Base-by-base conservation (phyloP, 768 basidiomycete species). In the Hygrophorus pudorinus region DNA sequence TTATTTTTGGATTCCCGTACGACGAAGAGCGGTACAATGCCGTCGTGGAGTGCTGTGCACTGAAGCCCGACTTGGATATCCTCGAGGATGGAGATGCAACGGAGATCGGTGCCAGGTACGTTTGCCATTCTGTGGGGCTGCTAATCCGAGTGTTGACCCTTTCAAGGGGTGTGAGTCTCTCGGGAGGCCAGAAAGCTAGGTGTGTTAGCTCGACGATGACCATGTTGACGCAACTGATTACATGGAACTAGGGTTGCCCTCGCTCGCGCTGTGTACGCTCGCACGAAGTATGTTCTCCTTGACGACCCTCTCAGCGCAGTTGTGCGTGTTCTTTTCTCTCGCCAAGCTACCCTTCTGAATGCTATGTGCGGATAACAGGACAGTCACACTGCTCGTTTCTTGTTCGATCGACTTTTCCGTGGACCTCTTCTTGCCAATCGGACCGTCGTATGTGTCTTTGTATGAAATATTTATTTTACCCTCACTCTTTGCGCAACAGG, bases 71-170 rank as follows among this genome's bases (percentile, higher is more conserved):
- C 65, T 61, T 98, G 45, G 76, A 83, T 4, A 73, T 91, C 9
- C 60, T 97, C 1, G 87, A 93, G 45, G 81, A 92, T 53, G 94
- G 94, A 0, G 91, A 89, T 55, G 65, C 62, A 44, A 91, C 88
- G 1, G 84, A 89, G 62, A 86, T 93, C 51, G 89, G 89, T 11
- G 80, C 78, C 11, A 68, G 79, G 70, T 75, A 39, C 10, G 67
- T 28, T 44, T 16, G 20, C 8, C 13, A 20, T 17, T 32, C 27
- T 13, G n/a, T 56, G 20, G 35, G 40, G 27, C 17, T 45, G 41
- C 12, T 38, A 37, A 6, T 29, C 7, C 4, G 41, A 21, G 36
- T 21, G 10, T 42, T 12, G 36, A 16, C 24, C 3, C 33, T 18
- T 12, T 28, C 21, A 20, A 79, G 79, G 42, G 85, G 84, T 48